Base-by-base conservation (phyloP, 495 filamentous ascomycete genomes). In the Hypoxylon lienhwacheense region DNA sequence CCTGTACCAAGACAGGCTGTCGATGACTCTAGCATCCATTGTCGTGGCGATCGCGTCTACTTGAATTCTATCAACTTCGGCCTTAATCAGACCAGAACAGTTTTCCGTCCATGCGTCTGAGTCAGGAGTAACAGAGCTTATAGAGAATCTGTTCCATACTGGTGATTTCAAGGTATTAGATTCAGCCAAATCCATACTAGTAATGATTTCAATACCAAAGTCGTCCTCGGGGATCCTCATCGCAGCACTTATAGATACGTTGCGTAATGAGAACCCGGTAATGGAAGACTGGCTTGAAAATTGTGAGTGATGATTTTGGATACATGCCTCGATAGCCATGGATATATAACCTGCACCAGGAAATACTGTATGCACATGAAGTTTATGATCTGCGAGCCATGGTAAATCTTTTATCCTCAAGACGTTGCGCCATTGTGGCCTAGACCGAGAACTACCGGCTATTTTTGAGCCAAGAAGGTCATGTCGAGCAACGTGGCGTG, bases 261-360 rank as follows among this genome's bases (percentile, higher is more conserved):
- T 51, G 21, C 52, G 26, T 12, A 69, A 37, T 12, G 47, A 22
- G 32, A 43, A 62, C 0, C 57, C 48, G 11, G 15, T 60, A n/a
- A n/a, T n/a, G n/a, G n/a, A n/a, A n/a, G n/a, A n/a, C n/a, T 56
- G 63, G 29, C 48, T 32, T 8, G 7, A n/a, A 8, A 19, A 2
- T 1, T 3, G 50, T 4, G 0, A 28, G 12, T 1, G 32, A 41
- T 4, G 33, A 41, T 10, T 55, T 47, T 0, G 24, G 2, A 8
- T 61, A 48, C 1, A 22, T 17, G 73, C 73, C 48, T 84, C 81
- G 0, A 80, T 41, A 0, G 77, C 78, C 63, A 79, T 76, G 7
- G 66, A 64, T 3, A 78, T 54, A 49, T 77, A 83, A 0, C 71
- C 76, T 3, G 81, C 73, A 7, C 68, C 80, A 19, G 84, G 83